Conservation (phyloP, 73 alveolate species). For the Breviolum minutum region DNA sequence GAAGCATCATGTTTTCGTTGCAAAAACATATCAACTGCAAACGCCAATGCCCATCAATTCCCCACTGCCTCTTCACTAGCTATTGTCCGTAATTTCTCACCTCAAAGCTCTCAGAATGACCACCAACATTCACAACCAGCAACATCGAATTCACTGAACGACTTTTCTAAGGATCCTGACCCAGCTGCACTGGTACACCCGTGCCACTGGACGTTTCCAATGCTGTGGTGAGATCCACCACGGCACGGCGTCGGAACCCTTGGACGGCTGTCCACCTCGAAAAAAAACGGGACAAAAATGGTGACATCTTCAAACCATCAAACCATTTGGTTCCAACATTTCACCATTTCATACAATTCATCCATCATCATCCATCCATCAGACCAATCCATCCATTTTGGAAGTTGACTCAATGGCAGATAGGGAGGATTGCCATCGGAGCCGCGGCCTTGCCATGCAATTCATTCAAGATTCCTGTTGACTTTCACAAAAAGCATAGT, state of each 20-base stretch:
- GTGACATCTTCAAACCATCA: background rate
- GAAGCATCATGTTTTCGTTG: too few species aligned
- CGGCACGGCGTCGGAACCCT: slow-evolving; percentile 4
- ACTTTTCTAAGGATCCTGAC: background rate
- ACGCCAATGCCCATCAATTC: too few species aligned
- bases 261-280: background rate
- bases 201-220: slow-evolving; percentile 29
- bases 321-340: too few species aligned
- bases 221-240: slow-evolving; percentile 4
- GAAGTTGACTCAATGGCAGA: too few species aligned
- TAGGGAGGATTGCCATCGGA: too few species aligned
- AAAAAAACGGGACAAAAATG: background rate
- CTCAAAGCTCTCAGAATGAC: background rate
- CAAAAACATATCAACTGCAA: too few species aligned
- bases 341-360: too few species aligned
- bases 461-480: too few species aligned
- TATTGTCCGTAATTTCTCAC: slow-evolving; percentile 10
- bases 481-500: too few species aligned
- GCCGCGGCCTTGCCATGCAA: too few species aligned
- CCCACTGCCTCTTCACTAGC: slow-evolving; percentile 3
- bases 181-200: slow-evolving; percentile 7
- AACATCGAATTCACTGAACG: background rate
- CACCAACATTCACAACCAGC: background rate
- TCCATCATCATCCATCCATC: background rate
- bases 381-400: background rate